Evolutionary conservation across 2,329 filamentous ascomycete species (phyloP).

Genomic region (Phialophora tarda): DNA sequence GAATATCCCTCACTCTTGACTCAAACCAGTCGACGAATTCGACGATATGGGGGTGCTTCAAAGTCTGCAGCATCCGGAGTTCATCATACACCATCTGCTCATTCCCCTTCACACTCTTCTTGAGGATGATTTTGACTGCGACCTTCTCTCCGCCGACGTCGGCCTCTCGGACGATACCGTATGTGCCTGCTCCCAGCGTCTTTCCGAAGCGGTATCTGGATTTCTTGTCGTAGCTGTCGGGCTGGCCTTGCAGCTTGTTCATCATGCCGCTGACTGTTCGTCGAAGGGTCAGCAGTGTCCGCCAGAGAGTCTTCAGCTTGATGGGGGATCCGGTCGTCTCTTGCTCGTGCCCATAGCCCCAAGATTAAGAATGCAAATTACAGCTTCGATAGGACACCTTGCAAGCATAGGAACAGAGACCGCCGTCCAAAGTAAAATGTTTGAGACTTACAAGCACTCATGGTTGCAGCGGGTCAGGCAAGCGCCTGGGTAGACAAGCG

Average conservation of each 20-base stretch:
- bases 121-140: constrained; percentile 97
- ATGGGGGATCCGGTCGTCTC: background rate
- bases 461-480: constrained; percentile 27
- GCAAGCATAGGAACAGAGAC: background rate
- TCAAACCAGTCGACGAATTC: constrained; percentile 99
- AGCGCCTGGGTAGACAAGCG: constrained; percentile 19
- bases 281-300: constrained; percentile 26
- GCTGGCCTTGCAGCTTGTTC: constrained; percentile 94
- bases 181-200: constrained; percentile 94
- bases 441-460: constrained; percentile 35
- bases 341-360: background rate
- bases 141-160: constrained; percentile 84
- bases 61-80: constrained; percentile 85
- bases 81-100: constrained; percentile 99
- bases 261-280: constrained; percentile 81
- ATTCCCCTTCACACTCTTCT: constrained; percentile 98
- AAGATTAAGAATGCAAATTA: background rate
- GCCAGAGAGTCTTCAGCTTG: background rate
- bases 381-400: background rate
- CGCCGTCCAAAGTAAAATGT: background rate
- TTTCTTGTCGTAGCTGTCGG: constrained; percentile 99
- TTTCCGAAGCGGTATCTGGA: constrained; percentile 90
- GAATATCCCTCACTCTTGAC: constrained; percentile 69
- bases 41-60: constrained; percentile 95
- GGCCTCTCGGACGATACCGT: constrained; percentile 96